Evolutionary conservation across 371 early-diverging fungal genomes (phyloP).

Genomic region (Mortierella sp.): DNA sequence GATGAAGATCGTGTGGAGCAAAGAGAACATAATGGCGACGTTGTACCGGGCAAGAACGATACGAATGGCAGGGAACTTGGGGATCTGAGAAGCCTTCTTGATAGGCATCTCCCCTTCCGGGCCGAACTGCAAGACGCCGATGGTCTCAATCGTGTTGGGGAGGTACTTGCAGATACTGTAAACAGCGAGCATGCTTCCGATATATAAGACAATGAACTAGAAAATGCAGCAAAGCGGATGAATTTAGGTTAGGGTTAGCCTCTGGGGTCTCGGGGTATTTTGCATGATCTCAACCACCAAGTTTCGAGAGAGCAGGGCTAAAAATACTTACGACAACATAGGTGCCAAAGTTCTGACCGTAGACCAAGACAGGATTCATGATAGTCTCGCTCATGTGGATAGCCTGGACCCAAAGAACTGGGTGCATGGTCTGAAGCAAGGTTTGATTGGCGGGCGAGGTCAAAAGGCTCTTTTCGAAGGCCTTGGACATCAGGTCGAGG

Average conservation of each 20-base stretch:
- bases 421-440: slow-evolving; percentile 38
- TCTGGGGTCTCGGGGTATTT: no score
- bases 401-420: slow-evolving; percentile 39
- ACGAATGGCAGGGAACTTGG: slow-evolving; percentile 50
- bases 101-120: slow-evolving; percentile 4
- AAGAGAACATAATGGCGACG: slow-evolving; percentile 32
- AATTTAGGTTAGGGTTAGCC: neutral
- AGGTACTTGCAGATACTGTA: slow-evolving; percentile 49
- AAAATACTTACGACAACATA: slow-evolving; percentile 45
- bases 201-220: slow-evolving; percentile 52
- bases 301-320: no score
- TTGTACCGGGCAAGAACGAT: slow-evolving; percentile 41
- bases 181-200: slow-evolving; percentile 52
- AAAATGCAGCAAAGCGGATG: neutral
- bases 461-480: slow-evolving; percentile 33
- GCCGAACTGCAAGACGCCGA: slow-evolving; percentile 43
- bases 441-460: slow-evolving; percentile 49
- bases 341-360: slow-evolving; percentile 54
- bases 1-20: slow-evolving; percentile 46
- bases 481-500: slow-evolving; percentile 21
- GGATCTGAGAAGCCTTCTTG: slow-evolving; percentile 22
- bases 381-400: slow-evolving; percentile 36
- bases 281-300: no score
- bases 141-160: slow-evolving; percentile 50
- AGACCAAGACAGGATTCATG: slow-evolving; percentile 49